Base-by-base conservation (phyloP, 2,329 filamentous ascomycete genomes). In the Clonostachys solani region DNA sequence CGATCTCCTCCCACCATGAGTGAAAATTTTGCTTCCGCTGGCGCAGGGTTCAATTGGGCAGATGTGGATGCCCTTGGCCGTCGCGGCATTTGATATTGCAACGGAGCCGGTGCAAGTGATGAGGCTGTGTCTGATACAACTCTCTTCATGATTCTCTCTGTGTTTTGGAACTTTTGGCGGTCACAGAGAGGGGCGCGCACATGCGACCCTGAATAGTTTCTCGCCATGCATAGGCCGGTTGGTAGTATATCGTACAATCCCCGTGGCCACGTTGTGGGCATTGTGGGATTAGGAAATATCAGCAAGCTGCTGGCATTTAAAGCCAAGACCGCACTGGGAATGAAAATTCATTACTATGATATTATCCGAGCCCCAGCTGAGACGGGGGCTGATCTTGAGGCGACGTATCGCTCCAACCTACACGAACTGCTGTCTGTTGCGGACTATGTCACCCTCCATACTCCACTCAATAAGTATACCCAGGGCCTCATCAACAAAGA, bases 41-140 rank as follows among this genome's bases (percentile, higher is more conserved):
- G 81, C 7, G 81, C 81, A 3, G 69, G 81, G 9, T 84, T 80
- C 56, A 79, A 85, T 60, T 84, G 80, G 80, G 80, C 78, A 1
- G 78, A 84, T 55, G 77, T 74, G 0, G 65, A 73, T 37, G 60
- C 64, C 0, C 64, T 81, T 5, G 55, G 60, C 6, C 52, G 56
- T 0, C 57, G 56, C 2, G 54, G 56, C 2, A 68, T 72, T 52
- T 78, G 56, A 61, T 73, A 73, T 47, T 60, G 66, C 44, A 74
- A 74, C 37, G 68, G 69, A 0, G 68, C 69, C 0, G 64, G 66
- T 0, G 67, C 66, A 7, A 66, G 66, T 12, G 65, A 69, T 33
- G 69, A 73, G 43, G 69, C 70, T 12, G 69, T 72, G 15, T 68
- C 69, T 3, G 70, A 74, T 41, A 70, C 65, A 0, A 64, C 63